A percentile compares a stretch with the other conserved stretches of the same genome.
These are phyloP conservation scores for Actinomortierella wolfii DNA, from an alignment of 371 early-diverging fungal genomes.

Conservation along the genomic window DNA sequence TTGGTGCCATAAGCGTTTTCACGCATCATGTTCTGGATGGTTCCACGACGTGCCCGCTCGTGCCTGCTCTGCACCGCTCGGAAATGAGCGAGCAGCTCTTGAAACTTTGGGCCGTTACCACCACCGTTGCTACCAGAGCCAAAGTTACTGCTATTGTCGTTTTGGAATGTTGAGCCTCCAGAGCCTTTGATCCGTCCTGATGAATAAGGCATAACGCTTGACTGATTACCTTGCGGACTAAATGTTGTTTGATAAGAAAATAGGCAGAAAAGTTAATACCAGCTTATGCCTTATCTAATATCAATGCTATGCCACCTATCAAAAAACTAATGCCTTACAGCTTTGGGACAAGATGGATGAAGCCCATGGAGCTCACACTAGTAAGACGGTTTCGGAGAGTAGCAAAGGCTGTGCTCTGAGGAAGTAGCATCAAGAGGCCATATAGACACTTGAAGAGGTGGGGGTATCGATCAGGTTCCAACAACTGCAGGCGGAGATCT, in stretches of 20 bases:
- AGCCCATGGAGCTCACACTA: slow-evolving; percentile 70
- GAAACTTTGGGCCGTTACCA: slow-evolving; percentile 49
- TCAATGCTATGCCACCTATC: background rate
- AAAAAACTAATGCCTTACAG: slow-evolving; percentile 31
- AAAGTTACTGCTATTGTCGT: background rate
- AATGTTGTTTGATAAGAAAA: background rate
- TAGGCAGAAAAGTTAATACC: background rate
- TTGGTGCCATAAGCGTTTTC: slow-evolving; percentile 29
- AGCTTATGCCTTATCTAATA: background rate
- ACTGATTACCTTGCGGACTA: slow-evolving; percentile 10
- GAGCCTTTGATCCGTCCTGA: slow-evolving; percentile 17
- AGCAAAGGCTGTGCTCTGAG: slow-evolving; percentile 92
- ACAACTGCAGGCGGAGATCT: slow-evolving; percentile 84
- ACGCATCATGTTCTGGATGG: slow-evolving; percentile 25
- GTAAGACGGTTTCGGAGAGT: slow-evolving; percentile 87
- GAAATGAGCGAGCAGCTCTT: slow-evolving; percentile 65
- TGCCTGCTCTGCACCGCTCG: slow-evolving; percentile 61
- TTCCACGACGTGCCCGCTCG: slow-evolving; percentile 54
- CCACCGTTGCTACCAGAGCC: background rate
- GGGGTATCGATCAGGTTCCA: slow-evolving; percentile 87
- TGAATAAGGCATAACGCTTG: slow-evolving; percentile 3
- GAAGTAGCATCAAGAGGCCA: slow-evolving; percentile 91
- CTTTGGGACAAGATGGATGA: slow-evolving; percentile 63
- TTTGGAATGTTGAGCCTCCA: background rate
- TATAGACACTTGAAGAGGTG: slow-evolving; percentile 86